A percentile compares a stretch with the other conserved stretches of the same genome.
These are phyloP conservation scores for Cryptosporidium felis DNA, from an alignment of 169 alveolate genomes.

Conservation along the genomic window DNA sequence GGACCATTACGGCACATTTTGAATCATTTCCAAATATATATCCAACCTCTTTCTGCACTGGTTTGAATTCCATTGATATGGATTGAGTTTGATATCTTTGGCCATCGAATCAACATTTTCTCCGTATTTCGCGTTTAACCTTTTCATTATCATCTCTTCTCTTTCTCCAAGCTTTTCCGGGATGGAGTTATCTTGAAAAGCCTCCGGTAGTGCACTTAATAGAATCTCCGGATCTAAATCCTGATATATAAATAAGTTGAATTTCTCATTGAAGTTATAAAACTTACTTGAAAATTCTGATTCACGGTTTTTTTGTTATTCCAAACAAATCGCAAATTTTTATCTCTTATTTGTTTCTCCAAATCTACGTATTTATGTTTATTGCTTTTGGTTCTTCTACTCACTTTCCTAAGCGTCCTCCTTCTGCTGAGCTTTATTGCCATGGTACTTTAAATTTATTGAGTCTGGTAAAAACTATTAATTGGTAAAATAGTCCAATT, in stretches of 20 bases:
- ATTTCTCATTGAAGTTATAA: not conserved
- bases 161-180: slow-evolving; percentile 61
- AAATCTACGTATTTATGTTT: slow-evolving; percentile 45
- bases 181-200: not conserved
- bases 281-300: slow-evolving; percentile 60
- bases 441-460: slow-evolving; percentile 6
- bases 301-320: slow-evolving; percentile 29
- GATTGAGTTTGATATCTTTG: slow-evolving; percentile 27
- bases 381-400: slow-evolving; percentile 54
- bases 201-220: slow-evolving; percentile 8
- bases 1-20: not conserved
- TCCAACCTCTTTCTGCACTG: slow-evolving; percentile 30
- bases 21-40: slow-evolving; percentile 2
- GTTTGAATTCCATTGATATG: slow-evolving; percentile 60
- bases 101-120: slow-evolving; percentile 28
- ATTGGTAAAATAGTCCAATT: no score
- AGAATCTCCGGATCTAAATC: slow-evolving; percentile 1
- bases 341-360: slow-evolving; percentile 69
- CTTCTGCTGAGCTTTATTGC: slow-evolving; percentile 64
- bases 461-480: no score
- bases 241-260: no score
- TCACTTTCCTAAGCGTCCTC: slow-evolving; percentile 34
- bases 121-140: not conserved
- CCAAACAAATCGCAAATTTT: slow-evolving; percentile 35
- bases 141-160: slow-evolving; percentile 18